Evolutionary conservation across 345 rosid species (phyloP).

Genomic region (Durio zibethinus): DNA sequence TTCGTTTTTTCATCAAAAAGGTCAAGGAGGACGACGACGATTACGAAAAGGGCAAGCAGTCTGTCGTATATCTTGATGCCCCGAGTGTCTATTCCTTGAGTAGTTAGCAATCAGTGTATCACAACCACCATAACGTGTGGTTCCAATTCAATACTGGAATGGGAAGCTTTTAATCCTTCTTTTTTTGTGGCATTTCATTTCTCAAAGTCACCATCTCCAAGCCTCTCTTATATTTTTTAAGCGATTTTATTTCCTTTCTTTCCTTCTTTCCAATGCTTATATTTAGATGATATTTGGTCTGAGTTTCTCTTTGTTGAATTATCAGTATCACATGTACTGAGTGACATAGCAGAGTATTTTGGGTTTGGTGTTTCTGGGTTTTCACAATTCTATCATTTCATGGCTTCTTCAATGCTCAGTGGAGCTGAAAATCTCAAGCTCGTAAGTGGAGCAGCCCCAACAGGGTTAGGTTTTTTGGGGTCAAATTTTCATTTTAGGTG

Average conservation of each 20-base stretch:
- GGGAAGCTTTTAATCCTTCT: neutral
- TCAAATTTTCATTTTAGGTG: conserved; percentile 41
- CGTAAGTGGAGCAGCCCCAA: conserved; percentile 33
- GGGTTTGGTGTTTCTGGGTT: neutral
- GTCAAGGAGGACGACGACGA: neutral
- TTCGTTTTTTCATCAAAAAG: neutral
- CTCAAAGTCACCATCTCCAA: neutral
- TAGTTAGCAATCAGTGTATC: neutral
- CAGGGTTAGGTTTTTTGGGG: conserved; percentile 36
- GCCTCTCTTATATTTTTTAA: neutral
- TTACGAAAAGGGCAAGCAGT: neutral
- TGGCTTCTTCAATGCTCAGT: conserved; percentile 67
- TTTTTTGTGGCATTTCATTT: neutral
- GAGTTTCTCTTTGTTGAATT: neutral
- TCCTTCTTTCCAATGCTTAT: neutral
- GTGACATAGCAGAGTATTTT: neutral
- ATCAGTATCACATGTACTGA: neutral
- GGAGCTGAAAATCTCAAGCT: conserved; percentile 55
- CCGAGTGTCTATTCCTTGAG: neutral
- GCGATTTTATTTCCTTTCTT: neutral
- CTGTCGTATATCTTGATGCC: neutral
- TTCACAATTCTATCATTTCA: conserved; percentile 2
- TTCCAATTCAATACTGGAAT: neutral
- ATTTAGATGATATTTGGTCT: neutral
- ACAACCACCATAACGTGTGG: conserved; percentile 7